Percentiles rank a stretch among this genome's conserved stretches.
Conservation (phyloP, 352 stramenopile species). For the Bremia lactucae region DNA sequence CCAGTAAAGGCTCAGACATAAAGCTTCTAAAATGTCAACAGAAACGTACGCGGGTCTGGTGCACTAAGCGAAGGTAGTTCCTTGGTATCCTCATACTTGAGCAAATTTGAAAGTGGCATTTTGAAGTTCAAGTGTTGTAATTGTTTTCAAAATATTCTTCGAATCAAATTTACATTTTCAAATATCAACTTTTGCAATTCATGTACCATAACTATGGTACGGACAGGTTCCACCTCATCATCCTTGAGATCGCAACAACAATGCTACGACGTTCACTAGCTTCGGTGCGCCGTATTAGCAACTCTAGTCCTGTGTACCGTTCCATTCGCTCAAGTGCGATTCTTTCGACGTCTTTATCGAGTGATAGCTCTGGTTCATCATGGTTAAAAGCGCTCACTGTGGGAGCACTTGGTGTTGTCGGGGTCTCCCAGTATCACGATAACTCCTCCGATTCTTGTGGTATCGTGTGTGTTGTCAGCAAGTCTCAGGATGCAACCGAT, state of each 20-base stretch:
- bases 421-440: slow-evolving; percentile 1
- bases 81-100: no score
- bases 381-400: slow-evolving; percentile 16
- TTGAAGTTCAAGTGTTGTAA: no score
- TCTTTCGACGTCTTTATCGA: background rate
- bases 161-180: no score
- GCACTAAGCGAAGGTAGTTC: no score
- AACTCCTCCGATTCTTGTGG: slow-evolving; percentile 39
- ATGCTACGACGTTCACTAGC: slow-evolving; percentile 16
- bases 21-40: no score
- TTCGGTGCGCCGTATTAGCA: slow-evolving; percentile 3
- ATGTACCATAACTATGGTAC: no score
- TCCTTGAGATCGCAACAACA: no score
- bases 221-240: no score
- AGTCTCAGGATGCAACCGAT: slow-evolving; percentile 51
- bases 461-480: slow-evolving; percentile 70
- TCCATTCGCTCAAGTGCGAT: slow-evolving; percentile 3
- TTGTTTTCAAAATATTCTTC: no score
- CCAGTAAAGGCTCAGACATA: background rate
- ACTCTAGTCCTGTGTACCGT: slow-evolving; percentile 1
- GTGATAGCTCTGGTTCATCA: slow-evolving; percentile 1
- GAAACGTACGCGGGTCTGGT: no score
- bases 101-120: no score
- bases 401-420: slow-evolving; percentile 7
- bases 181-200: no score